Evolutionary conservation across 495 filamentous ascomycete genomes (phyloP).

Genomic region (Neurospora sp.): DNA sequence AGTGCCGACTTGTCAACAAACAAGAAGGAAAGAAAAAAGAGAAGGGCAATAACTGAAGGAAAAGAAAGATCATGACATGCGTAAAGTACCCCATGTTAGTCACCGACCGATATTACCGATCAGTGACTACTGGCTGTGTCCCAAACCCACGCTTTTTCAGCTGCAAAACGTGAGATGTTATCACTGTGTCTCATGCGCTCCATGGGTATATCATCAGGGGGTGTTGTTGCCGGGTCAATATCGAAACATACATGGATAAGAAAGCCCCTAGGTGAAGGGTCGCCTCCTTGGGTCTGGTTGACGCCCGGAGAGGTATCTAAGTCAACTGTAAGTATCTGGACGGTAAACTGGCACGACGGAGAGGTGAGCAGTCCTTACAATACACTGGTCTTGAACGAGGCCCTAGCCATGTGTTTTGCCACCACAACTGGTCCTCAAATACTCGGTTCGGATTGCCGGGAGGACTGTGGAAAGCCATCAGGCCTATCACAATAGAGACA

Average conservation of each 20-base stretch:
- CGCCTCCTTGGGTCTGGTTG: background rate
- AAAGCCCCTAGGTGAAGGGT: slow-evolving; percentile 10
- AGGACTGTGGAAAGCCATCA: slow-evolving; percentile 19
- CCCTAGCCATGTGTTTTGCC: slow-evolving; percentile 6
- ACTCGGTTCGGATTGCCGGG: slow-evolving; percentile 5
- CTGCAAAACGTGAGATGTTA: background rate
- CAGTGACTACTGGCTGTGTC: background rate
- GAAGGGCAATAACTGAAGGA: no score
- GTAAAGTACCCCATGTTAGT: background rate
- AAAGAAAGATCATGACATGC: background rate
- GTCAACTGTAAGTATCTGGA: background rate
- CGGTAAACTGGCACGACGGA: background rate
- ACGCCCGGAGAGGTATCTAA: slow-evolving; percentile 1
- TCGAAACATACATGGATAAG: slow-evolving; percentile 17
- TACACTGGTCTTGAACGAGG: slow-evolving; percentile 1
- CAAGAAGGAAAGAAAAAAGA: no score
- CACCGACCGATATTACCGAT: background rate
- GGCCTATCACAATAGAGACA: slow-evolving; percentile 17
- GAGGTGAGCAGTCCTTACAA: slow-evolving; percentile 8
- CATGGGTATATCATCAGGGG: background rate
- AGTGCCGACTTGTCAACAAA: background rate
- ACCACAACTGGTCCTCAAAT: slow-evolving; percentile 13
- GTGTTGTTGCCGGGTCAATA: background rate
- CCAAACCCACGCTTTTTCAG: background rate
- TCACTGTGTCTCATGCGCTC: background rate